Percentiles rank a stretch among this genome's conserved stretches.
Conservation (phyloP, 164 flowering plant genomes). For the Dillenia suffruticosa region DNA sequence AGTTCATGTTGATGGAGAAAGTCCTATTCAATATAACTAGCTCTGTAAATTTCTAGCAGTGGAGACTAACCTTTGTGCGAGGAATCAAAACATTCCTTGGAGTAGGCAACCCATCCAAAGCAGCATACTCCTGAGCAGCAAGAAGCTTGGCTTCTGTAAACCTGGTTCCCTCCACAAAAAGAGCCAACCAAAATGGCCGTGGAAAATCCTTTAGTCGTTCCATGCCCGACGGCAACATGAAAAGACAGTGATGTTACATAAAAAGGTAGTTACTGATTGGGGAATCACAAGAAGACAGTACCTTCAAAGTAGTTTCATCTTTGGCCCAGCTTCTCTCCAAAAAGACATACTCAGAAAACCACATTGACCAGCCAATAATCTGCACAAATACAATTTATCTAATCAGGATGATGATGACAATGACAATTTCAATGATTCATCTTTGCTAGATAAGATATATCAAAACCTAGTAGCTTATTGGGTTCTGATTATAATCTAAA, state of each 20-base stretch:
- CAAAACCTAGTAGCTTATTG: too few species aligned
- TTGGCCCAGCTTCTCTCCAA: conserved; percentile 95
- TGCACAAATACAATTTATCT: conserved; percentile 15
- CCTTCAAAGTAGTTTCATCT: conserved; percentile 91
- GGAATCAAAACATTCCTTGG: conserved; percentile 97
- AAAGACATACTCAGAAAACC: conserved; percentile 94
- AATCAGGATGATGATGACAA: too few species aligned
- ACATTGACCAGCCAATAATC: conserved; percentile 99
- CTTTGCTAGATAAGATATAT: too few species aligned
- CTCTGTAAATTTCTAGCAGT: too few species aligned
- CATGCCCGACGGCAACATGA: conserved; percentile 63
- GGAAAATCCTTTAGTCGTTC: conserved; percentile 75
- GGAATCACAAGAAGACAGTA: conserved; percentile 10
- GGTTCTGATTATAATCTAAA: too few species aligned
- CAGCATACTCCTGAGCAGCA: conserved; percentile 96
- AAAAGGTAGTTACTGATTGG: too few species aligned
- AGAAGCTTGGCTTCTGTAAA: conserved; percentile 85
- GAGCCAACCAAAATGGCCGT: conserved; percentile 92
- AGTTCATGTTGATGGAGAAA: too few species aligned
- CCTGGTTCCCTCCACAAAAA: conserved; percentile 98
- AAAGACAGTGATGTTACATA: conserved; percentile 4
- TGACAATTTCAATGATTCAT: too few species aligned
- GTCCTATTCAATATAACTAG: too few species aligned
- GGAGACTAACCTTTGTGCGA: conserved; percentile 73
- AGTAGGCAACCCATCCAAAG: conserved; percentile 63